phyloP scores from a whole-genome alignment of 805 yeast species.

The Torulaspora maleeae region DNA sequence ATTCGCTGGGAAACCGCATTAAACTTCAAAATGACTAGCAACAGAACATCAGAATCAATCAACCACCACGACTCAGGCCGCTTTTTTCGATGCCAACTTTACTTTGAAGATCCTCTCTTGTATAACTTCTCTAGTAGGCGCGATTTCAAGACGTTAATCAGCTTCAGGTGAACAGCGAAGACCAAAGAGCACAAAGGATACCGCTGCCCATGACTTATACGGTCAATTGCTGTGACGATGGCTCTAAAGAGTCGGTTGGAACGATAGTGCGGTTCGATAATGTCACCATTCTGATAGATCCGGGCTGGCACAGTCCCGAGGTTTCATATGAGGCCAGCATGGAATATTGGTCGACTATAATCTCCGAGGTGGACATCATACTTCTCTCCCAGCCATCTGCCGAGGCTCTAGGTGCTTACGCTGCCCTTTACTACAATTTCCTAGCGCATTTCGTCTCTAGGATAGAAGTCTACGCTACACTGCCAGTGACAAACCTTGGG shows the following conservation, averaged over 20 bases:
- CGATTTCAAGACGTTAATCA: not conserved
- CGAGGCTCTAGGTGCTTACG: slow-evolving; percentile 75
- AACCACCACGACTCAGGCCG: not conserved
- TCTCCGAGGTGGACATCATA: slow-evolving; percentile 56
- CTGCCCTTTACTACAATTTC: slow-evolving; percentile 54
- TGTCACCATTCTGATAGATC: slow-evolving; percentile 61
- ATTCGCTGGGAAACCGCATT: slow-evolving; percentile 27
- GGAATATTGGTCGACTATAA: slow-evolving; percentile 39
- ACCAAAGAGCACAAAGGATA: not conserved
- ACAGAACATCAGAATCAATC: not conserved
- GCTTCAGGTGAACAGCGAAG: not conserved
- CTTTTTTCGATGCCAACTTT: not conserved
- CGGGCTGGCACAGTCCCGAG: slow-evolving; percentile 63
- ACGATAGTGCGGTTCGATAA: slow-evolving; percentile 54
- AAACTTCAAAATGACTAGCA: not conserved
- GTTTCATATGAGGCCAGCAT: slow-evolving; percentile 34
- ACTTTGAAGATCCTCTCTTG: not conserved
- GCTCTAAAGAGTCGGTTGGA: slow-evolving; percentile 36
- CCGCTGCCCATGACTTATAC: slow-evolving; percentile 25
- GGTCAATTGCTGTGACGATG: slow-evolving; percentile 27
- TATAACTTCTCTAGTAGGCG: not conserved
- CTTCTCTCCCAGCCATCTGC: slow-evolving; percentile 84
- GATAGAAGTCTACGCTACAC: slow-evolving; percentile 77
- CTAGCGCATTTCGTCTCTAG: slow-evolving; percentile 51
- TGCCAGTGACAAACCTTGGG: slow-evolving; percentile 87